Percentiles rank a stretch among this genome's conserved stretches.
Conservation (phyloP, 2,329 filamentous ascomycete genomes). For the Epichloe gansuensis region DNA sequence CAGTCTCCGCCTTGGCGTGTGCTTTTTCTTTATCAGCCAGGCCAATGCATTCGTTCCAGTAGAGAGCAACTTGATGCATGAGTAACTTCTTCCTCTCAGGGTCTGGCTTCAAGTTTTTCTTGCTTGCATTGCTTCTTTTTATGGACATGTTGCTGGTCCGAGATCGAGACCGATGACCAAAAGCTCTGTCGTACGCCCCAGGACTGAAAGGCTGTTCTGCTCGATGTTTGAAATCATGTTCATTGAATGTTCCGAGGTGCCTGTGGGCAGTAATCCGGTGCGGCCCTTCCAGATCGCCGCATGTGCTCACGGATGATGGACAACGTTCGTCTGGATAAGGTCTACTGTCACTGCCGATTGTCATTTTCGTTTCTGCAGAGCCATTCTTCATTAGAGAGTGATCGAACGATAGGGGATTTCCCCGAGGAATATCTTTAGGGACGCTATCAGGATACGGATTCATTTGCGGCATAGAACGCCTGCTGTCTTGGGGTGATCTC, state of each 20-base stretch:
- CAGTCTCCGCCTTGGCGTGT: constrained; percentile 15
- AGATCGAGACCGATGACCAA: constrained; percentile 14
- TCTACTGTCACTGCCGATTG: not conserved
- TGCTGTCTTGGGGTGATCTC: not conserved
- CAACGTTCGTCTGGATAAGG: not conserved
- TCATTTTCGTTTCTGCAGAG: not conserved
- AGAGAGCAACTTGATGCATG: constrained; percentile 20
- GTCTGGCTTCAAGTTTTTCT: constrained; percentile 7
- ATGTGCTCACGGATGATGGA: constrained; percentile 13
- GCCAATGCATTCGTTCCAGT: constrained; percentile 23
- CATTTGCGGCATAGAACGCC: not conserved
- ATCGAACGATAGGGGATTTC: not conserved
- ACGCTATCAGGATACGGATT: not conserved
- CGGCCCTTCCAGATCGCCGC: constrained; percentile 21
- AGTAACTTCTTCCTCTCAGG: constrained; percentile 16
- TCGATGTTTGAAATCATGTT: not conserved
- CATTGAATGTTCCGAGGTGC: not conserved
- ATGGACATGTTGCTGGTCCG: constrained; percentile 21
- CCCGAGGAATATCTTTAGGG: not conserved
- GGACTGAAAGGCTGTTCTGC: not conserved
- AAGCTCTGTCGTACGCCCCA: not conserved
- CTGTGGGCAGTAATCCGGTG: constrained; percentile 11
- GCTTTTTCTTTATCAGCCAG: constrained; percentile 18
- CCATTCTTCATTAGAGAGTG: not conserved
- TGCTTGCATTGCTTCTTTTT: constrained; percentile 13